Conservation (phyloP, 2,329 filamentous ascomycete species). For the Fusarium caatingaense region DNA sequence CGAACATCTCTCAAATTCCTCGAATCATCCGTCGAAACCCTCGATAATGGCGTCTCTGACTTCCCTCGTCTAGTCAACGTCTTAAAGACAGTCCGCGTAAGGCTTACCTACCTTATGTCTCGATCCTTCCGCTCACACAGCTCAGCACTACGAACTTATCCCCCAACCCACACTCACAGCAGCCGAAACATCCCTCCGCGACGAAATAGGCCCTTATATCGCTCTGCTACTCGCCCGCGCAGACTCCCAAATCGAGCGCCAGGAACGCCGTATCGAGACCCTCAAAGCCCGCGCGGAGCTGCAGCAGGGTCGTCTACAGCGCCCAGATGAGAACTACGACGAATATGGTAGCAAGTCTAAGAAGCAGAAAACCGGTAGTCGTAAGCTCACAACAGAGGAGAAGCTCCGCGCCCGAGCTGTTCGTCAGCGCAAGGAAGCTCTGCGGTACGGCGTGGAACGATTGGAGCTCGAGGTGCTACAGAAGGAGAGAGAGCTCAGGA, state of each 20-base stretch:
- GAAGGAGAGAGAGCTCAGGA: constrained; percentile 69
- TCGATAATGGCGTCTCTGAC: constrained; percentile 67
- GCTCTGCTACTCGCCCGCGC: constrained; percentile 81
- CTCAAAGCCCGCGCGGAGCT: constrained; percentile 85
- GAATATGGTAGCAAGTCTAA: constrained; percentile 36
- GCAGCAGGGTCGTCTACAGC: constrained; percentile 75
- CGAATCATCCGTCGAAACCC: constrained; percentile 68
- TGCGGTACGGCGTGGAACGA: constrained; percentile 88
- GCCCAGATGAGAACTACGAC: constrained; percentile 40
- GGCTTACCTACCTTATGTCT: constrained; percentile 34
- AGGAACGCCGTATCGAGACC: constrained; percentile 84
- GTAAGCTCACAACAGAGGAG: constrained; percentile 64
- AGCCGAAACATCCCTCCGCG: constrained; percentile 85
- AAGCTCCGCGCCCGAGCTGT: constrained; percentile 69
- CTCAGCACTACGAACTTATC: constrained; percentile 90
- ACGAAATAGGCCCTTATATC: constrained; percentile 91
- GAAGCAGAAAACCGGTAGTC: constrained; percentile 39
- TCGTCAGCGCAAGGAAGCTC: constrained; percentile 82
- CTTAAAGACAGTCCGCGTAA: constrained; percentile 68
- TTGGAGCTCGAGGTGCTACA: constrained; percentile 89
- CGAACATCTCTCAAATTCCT: constrained; percentile 70
- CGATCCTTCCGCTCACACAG: background rate
- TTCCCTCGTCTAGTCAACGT: constrained; percentile 67
- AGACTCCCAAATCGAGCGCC: constrained; percentile 84
- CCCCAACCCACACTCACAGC: constrained; percentile 84